phyloP scores from a whole-genome alignment of 805 yeast species.

The Saturnispora sanitii region DNA sequence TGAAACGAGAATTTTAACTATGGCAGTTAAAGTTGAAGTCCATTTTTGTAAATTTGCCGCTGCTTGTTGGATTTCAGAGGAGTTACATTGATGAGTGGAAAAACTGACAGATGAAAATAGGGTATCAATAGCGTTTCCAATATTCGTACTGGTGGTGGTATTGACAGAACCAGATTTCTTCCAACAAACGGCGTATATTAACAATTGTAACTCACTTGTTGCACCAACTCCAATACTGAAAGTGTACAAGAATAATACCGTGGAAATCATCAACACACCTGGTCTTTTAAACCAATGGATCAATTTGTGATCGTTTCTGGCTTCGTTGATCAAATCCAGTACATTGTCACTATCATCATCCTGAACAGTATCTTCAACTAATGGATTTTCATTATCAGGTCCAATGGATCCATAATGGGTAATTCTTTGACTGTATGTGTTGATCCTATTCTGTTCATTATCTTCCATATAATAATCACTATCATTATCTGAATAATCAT shows the following conservation, averaged over 20 bases:
- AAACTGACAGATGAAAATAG: too few species aligned
- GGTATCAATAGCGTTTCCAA: too few species aligned
- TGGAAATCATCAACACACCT: constrained; percentile 37
- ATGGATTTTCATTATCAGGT: neutral
- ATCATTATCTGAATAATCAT: constrained; percentile 13
- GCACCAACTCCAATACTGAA: constrained; percentile 32
- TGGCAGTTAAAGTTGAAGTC: constrained; percentile 31
- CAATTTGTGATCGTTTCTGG: constrained; percentile 7
- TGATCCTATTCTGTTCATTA: constrained; percentile 11
- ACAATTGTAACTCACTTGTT: constrained; percentile 30
- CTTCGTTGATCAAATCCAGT: constrained; percentile 11
- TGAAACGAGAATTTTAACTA: constrained; percentile 40
- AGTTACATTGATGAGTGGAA: too few species aligned
- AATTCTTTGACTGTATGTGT: constrained; percentile 16
- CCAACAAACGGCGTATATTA: constrained; percentile 32
- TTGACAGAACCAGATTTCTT: constrained; percentile 16
- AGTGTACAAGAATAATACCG: constrained; percentile 30
- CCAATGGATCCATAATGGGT: neutral
- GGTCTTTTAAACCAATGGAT: constrained; percentile 51
- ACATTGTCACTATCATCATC: constrained; percentile 8
- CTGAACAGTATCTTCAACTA: neutral
- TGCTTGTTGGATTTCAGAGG: constrained; percentile 31
- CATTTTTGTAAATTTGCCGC: constrained; percentile 43
- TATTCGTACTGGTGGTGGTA: too few species aligned
- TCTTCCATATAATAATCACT: neutral